These are phyloP conservation scores for Leccinum pallidistipes DNA, from an alignment of 1,284 basidiomycete genomes.

Conservation along the genomic window DNA sequence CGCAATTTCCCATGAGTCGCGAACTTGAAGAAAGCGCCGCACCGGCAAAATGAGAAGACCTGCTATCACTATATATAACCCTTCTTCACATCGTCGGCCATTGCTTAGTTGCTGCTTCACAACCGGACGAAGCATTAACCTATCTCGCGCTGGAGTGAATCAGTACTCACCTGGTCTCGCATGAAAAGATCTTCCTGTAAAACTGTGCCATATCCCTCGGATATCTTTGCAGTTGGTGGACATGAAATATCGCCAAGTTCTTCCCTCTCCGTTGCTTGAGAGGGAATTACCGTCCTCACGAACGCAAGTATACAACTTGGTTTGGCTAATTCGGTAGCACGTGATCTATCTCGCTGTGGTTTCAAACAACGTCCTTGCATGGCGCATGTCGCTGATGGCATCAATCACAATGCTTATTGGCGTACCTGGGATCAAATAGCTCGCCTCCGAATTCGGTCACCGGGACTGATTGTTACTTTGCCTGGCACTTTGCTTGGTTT, in stretches of 20 bases:
- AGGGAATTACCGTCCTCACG: not conserved
- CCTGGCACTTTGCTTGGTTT: no score
- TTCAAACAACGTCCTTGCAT: slow-evolving; percentile 17
- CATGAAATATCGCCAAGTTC: not conserved
- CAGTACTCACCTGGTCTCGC: not conserved
- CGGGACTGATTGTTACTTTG: no score
- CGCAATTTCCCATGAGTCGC: not conserved
- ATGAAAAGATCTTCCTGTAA: not conserved
- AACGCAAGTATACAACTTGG: not conserved
- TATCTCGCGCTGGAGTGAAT: not conserved
- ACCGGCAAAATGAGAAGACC: not conserved
- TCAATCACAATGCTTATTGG: not conserved
- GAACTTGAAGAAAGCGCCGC: not conserved
- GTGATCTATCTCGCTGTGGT: slow-evolving; percentile 23
- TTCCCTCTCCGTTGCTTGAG: not conserved
- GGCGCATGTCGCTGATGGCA: slow-evolving; percentile 16
- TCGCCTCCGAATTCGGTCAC: slow-evolving; percentile 3
- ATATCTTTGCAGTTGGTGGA: no score
- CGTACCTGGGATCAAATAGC: not conserved
- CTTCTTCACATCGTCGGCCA: not conserved
- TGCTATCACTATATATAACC: not conserved
- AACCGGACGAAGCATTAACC: not conserved
- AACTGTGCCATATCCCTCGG: no score
- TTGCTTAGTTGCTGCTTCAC: not conserved
- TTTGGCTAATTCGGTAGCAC: slow-evolving; percentile 18